A percentile compares a stretch with the other conserved stretches of the same genome.
These are phyloP conservation scores for Epichloe glyceriae DNA, from an alignment of 2,329 filamentous ascomycete genomes.

Conservation along the genomic window DNA sequence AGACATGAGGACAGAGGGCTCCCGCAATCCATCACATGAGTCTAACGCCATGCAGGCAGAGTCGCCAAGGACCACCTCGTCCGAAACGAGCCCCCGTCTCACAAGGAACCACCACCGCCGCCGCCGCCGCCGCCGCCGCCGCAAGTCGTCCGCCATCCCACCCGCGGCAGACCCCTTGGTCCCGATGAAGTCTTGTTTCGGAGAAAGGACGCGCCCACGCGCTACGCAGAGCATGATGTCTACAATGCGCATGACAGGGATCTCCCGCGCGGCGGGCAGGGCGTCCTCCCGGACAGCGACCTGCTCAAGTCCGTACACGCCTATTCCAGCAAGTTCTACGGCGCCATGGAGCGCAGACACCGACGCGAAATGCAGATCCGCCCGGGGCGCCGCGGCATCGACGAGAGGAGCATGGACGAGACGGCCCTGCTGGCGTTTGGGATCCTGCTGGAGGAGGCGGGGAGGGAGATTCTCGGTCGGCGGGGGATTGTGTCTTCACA, in stretches of 20 bases:
- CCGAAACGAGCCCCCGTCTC: slow-evolving; percentile 8
- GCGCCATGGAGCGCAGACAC: slow-evolving; percentile 20
- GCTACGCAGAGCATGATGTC: slow-evolving; percentile 58
- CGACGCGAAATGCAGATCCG: neutral
- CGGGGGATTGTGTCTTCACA: slow-evolving; percentile 60
- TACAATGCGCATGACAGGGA: slow-evolving; percentile 52
- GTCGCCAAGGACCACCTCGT: slow-evolving; percentile 14
- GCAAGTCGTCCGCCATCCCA: slow-evolving; percentile 13
- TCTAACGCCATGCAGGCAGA: slow-evolving; percentile 19
- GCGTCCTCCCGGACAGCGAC: slow-evolving; percentile 51
- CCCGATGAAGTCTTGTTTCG: slow-evolving; percentile 64
- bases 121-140: neutral
- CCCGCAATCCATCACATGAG: slow-evolving; percentile 5
- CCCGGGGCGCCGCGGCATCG: slow-evolving; percentile 20
- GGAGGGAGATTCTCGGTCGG: slow-evolving; percentile 45
- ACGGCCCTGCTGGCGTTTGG: slow-evolving; percentile 65
- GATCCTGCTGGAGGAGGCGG: slow-evolving; percentile 60
- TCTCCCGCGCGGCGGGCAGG: slow-evolving; percentile 32
- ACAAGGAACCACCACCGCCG: neutral
- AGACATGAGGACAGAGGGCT: neutral
- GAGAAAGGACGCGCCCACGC: slow-evolving; percentile 47
- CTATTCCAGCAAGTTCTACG: slow-evolving; percentile 57
- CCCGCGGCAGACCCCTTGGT: slow-evolving; percentile 28
- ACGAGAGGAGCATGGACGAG: slow-evolving; percentile 59
- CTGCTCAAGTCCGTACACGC: slow-evolving; percentile 55